phyloP scores from a whole-genome alignment of 1,284 basidiomycete genomes.

The Coniferiporia weirii region DNA sequence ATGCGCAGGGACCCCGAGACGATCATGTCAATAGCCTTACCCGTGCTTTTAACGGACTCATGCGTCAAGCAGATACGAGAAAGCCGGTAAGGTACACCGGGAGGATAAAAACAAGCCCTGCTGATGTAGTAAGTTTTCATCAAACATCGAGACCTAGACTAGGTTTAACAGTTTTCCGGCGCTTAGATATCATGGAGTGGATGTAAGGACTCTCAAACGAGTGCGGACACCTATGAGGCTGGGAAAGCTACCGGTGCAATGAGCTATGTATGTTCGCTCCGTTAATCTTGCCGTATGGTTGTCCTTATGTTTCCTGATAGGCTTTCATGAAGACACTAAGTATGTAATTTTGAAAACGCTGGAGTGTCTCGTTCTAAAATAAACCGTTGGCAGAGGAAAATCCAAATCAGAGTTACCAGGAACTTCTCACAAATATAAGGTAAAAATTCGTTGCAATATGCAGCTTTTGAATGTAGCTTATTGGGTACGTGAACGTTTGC shows the following conservation, averaged over 20 bases:
- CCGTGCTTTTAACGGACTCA: constrained; percentile 37
- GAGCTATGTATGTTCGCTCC: constrained; percentile 44
- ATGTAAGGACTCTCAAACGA: constrained; percentile 91
- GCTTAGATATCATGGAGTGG: constrained; percentile 75
- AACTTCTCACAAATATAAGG: constrained; percentile 67
- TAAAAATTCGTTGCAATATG: constrained; percentile 21
- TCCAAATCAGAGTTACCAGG: constrained; percentile 69
- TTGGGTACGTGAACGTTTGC: too few species aligned
- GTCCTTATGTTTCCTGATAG: constrained; percentile 30
- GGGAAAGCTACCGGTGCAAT: constrained; percentile 81
- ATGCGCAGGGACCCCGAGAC: neutral
- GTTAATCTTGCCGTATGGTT: constrained; percentile 1
- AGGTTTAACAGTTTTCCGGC: neutral
- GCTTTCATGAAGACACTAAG: constrained; percentile 63
- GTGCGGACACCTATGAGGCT: constrained; percentile 80
- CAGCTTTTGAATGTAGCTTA: neutral
- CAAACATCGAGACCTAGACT: constrained; percentile 32
- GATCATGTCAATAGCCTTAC: constrained; percentile 2
- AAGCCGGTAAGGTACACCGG: constrained; percentile 56
- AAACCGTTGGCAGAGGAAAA: constrained; percentile 38
- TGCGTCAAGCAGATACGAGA: constrained; percentile 31
- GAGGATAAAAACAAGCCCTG: constrained; percentile 73
- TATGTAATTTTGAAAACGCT: constrained; percentile 25
- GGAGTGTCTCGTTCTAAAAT: neutral
- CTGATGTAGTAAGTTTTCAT: constrained; percentile 53